Base-by-base conservation (phyloP, 2,329 filamentous ascomycete genomes). In the Hypomyces perniciosus region DNA sequence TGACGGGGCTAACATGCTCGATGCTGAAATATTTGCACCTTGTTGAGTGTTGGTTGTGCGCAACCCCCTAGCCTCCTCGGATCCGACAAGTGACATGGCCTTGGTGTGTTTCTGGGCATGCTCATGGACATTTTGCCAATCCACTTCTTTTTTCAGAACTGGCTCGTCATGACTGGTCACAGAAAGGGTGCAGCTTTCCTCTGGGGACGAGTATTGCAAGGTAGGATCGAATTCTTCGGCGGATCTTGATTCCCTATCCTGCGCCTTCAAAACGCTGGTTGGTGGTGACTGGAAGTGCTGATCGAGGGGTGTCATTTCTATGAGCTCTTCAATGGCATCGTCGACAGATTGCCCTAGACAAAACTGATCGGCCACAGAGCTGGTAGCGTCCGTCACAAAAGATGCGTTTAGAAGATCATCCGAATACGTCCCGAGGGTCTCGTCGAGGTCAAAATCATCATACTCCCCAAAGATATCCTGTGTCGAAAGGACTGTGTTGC, bases 81-180 rank as follows among this genome's bases (percentile, higher is more conserved):
- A 42, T 10, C 26, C n/a, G 3, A 20, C 20, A 5, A 28, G 10
- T 20, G 26, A 26, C 8, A 5, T 4, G 20, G 13, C 27, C 26
- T 28, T 26, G 20, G 27, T 6, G 9, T 4, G 6, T 26, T 31
- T 12, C n/a, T 44, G 28, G 12, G 38, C 26, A 39, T 57, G 46
- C 34, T 56, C 47, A 35, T 53, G 48, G 20, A 74, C 59, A 4
- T 55, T 44, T 38, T 67, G 58, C 73, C 72, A 76, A 51, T 74
- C 71, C 10, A 74, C 59, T 3, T 70, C 68, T 9, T 71, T 62
- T 28, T 67, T 63, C 6, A 74, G 56, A n/a, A 38, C 2, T 3
- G 41, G 35, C 40, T 48, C n/a, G 3, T 6, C 5, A 2, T 12
- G 20, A 29, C 5, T 62, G 54, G 33, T 53, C 47, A 8, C 8